Conservation (phyloP, 768 basidiomycete species). For the Tubosaeta sp. region DNA sequence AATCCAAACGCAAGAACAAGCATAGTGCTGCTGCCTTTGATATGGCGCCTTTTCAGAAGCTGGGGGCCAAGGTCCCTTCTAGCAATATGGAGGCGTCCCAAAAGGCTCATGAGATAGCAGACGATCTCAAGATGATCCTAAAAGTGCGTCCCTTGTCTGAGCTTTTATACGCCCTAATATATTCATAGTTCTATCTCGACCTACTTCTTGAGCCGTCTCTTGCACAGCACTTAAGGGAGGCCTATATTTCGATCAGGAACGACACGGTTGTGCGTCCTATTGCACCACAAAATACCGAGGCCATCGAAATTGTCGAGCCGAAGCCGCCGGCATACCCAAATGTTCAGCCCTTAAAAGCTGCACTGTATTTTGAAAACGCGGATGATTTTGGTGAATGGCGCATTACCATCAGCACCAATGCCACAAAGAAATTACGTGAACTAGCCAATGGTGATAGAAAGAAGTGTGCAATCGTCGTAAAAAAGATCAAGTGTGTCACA, state of each 20-base stretch:
- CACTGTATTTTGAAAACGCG: constrained; percentile 54
- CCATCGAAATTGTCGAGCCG: not conserved
- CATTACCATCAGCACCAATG: constrained; percentile 54
- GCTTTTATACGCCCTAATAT: not conserved
- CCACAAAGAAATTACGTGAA: constrained; percentile 47
- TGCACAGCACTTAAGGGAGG: constrained; percentile 5
- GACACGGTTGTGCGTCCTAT: not conserved
- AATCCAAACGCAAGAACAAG: constrained; percentile 18
- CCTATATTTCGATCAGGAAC: constrained; percentile 4
- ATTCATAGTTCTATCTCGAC: constrained; percentile 22
- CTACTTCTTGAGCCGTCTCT: constrained; percentile 18
- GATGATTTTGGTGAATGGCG: constrained; percentile 64
- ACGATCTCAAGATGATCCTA: constrained; percentile 25
- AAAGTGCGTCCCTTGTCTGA: constrained; percentile 18
- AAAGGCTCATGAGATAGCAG: constrained; percentile 16
- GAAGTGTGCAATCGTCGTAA: constrained; percentile 52
- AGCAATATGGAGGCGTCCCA: constrained; percentile 16
- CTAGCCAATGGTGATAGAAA: constrained; percentile 43
- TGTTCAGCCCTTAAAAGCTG: constrained; percentile 58
- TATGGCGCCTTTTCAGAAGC: constrained; percentile 25
- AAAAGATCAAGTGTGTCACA: constrained; percentile 58
- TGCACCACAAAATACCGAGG: not conserved
- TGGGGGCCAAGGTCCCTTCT: constrained; percentile 28
- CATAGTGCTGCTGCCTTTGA: constrained; percentile 18
- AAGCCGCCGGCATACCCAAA: constrained; percentile 37